Conservation (phyloP, 2,329 filamentous ascomycete genomes). For the Blastomyces gilchristii region DNA sequence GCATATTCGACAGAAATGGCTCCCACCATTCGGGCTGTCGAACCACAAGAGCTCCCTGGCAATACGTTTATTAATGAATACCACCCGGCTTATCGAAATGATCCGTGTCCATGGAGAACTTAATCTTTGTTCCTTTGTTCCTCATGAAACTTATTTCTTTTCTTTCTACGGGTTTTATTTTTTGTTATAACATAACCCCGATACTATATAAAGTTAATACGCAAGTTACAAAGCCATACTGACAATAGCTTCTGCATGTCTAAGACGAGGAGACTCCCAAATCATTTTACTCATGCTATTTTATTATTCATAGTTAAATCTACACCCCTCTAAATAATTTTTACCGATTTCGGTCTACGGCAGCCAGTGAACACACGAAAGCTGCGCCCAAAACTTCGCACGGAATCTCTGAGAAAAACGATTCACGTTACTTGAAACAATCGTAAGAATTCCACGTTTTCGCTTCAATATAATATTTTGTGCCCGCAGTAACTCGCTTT, state of each 20-base stretch:
- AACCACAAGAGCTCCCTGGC: slow-evolving; percentile 13
- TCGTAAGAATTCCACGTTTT: neutral
- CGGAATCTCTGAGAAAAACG: neutral
- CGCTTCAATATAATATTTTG: neutral
- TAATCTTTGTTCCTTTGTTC: neutral
- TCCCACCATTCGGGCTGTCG: neutral
- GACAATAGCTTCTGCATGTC: neutral
- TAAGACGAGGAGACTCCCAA: neutral
- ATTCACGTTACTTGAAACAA: neutral
- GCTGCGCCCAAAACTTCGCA: neutral
- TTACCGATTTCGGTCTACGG: neutral
- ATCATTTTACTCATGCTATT: neutral
- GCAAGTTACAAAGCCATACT: neutral
- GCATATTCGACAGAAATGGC: neutral
- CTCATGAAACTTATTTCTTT: neutral
- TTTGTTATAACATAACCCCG: neutral
- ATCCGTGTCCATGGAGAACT: neutral
- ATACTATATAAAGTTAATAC: neutral
- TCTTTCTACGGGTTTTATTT: neutral
- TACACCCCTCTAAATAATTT: neutral
- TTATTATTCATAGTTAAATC: neutral
- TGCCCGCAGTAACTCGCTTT: too few relatives aligned
- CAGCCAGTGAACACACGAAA: neutral
- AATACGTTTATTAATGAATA: slow-evolving; percentile 14
- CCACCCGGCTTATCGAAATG: slow-evolving; percentile 12